Evolutionary conservation across 371 early-diverging fungal species (phyloP), one percentile per base, ranked within the genome.

Genomic region (Mucor ambiguus): DNA sequence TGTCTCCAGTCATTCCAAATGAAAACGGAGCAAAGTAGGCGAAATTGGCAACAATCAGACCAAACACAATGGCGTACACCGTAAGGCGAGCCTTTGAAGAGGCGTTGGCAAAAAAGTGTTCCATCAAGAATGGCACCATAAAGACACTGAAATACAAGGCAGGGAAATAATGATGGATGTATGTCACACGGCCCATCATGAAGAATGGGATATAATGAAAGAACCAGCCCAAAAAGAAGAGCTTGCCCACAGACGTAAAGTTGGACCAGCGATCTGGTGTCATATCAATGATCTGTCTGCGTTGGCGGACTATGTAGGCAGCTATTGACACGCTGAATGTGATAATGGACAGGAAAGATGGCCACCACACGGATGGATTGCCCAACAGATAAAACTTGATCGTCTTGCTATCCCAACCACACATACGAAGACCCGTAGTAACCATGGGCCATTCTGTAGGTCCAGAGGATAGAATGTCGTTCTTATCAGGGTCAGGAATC

Each of bases 141-240:
- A 98, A 84, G 46, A 96, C 87, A 30, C 93, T 89, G 83, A 99
- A 99, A 80, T 98, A 98, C 33, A 99, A 79, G 0, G 99, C 95
- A 0, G 99, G 98, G 80, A 98, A 98, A 78, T 99, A 99, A 77
- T 99, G 99, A 78, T 99, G 99, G 44, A 99, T 81, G 76, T 98
- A 98, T 0, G 93, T 94, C 22, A 99, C 99, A 46, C 99, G 92
- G 14, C 96, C 97, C 96, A 99, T 97, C 68, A 98, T 87, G 73
- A 88, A 97, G 83, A 99, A 99, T 4, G 99, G 99, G 26, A 95
- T 44, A 78, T 97, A 99, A 75, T 99, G 99, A 57, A 99, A 81
- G 61, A 93, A 81, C 98, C 98, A 99, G 16, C 99, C 99, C 18
- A 89, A 71, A 69, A 85, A 77, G 59, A 93, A 85, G 14, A 91